Conservation (phyloP, 2,329 filamentous ascomycete genomes). For the Neoarthrinium moseri region DNA sequence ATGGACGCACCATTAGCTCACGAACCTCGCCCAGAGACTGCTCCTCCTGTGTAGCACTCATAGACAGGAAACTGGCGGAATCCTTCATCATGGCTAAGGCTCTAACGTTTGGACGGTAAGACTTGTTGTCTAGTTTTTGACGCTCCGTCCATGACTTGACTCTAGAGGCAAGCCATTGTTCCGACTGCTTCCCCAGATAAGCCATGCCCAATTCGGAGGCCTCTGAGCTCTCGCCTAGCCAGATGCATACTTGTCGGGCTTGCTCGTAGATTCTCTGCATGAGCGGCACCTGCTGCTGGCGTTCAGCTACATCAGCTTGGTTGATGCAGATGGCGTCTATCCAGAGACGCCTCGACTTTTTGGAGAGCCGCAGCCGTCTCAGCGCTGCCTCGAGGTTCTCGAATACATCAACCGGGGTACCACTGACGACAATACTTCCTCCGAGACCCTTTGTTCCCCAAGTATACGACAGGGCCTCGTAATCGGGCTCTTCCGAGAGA, state of each 20-base stretch:
- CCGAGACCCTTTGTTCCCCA: constrained; percentile 12
- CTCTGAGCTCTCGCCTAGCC: constrained; percentile 9
- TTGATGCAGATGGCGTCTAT: constrained; percentile 16
- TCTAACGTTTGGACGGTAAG: neutral
- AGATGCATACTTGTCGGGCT: constrained; percentile 6
- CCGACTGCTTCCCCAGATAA: neutral
- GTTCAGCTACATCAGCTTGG: constrained; percentile 12
- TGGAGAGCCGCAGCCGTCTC: constrained; percentile 7
- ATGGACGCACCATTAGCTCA: constrained; percentile 16
- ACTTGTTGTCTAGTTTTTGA: neutral
- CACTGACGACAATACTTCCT: constrained; percentile 8
- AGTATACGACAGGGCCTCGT: constrained; percentile 16
- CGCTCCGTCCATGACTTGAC: neutral
- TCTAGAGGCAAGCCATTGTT: neutral
- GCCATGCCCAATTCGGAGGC: neutral
- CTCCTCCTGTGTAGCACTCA: neutral
- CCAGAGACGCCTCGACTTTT: constrained; percentile 10
- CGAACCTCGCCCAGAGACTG: constrained; percentile 12
- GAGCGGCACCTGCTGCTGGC: constrained; percentile 9
- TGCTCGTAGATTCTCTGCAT: constrained; percentile 12
- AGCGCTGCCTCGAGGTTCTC: constrained; percentile 12
- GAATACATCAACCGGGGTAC: constrained; percentile 1
- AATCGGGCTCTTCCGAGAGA: neutral
- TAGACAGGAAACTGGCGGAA: neutral
- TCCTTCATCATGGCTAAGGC: neutral